Conservation (phyloP, 345 rosid species). For the Gossypium ekmanianum region DNA sequence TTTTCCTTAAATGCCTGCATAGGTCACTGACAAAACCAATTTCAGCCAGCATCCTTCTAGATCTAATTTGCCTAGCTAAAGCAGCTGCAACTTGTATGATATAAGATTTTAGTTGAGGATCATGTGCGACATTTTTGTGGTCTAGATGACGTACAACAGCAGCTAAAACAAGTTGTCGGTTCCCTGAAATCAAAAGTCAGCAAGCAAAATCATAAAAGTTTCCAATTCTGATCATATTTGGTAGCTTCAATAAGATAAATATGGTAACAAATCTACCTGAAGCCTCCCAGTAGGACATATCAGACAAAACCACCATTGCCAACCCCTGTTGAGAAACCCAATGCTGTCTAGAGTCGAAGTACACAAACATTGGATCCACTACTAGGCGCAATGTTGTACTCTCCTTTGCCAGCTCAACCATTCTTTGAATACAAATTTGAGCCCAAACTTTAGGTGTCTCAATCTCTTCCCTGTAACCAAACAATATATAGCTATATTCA, state of each 20-base stretch:
- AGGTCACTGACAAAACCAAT: constrained; percentile 78
- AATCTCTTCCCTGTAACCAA: constrained; percentile 64
- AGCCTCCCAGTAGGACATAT: constrained; percentile 64
- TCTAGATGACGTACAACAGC: constrained; percentile 83
- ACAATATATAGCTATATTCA: not conserved
- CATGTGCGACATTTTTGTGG: constrained; percentile 77
- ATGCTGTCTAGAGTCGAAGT: constrained; percentile 65
- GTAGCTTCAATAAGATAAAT: not conserved
- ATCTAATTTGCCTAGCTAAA: constrained; percentile 73
- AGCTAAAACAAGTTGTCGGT: constrained; percentile 71
- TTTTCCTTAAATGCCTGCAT: constrained; percentile 91
- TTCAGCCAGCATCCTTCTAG: constrained; percentile 57
- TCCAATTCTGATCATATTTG: not conserved
- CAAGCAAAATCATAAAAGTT: not conserved
- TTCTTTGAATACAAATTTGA: constrained; percentile 81
- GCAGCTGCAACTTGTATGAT: constrained; percentile 73
- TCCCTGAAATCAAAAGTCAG: constrained; percentile 45
- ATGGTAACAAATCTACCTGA: constrained; percentile 42
- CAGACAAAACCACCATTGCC: constrained; percentile 72
- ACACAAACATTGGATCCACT: constrained; percentile 75
- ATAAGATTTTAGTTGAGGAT: constrained; percentile 67
- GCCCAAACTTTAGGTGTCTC: constrained; percentile 92
- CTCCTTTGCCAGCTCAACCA: constrained; percentile 91
- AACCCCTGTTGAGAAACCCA: constrained; percentile 80
- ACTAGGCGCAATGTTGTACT: constrained; percentile 72